Percentiles rank a stretch among this genome's conserved stretches.
These are phyloP conservation scores for Monosporascus sp. DNA, from an alignment of 2,329 filamentous ascomycete species.

Conservation along the genomic window DNA sequence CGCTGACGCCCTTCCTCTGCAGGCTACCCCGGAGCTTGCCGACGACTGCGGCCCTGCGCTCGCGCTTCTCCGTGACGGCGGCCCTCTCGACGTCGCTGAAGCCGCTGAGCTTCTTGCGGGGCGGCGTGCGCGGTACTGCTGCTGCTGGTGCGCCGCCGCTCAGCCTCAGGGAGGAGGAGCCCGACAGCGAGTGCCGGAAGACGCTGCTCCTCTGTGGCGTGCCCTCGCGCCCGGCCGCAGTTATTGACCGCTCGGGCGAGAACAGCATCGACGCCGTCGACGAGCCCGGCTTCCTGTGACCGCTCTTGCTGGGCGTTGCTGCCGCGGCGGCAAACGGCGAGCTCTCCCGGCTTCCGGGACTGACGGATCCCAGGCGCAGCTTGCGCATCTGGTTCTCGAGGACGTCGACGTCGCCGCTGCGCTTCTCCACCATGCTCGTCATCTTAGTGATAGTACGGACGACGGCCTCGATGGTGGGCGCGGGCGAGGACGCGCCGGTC, in stretches of 20 bases:
- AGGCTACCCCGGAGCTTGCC: conserved; percentile 45
- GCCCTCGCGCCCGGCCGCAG: conserved; percentile 23
- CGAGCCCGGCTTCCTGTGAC: conserved; percentile 12
- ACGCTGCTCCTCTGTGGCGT: conserved; percentile 30
- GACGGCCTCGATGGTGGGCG: conserved; percentile 85
- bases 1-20: conserved; percentile 43
- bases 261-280: conserved; percentile 22
- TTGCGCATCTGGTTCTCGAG: conserved; percentile 82
- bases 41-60: conserved; percentile 48
- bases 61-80: conserved; percentile 47
- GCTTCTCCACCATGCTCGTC: conserved; percentile 87
- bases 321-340: conserved; percentile 32
- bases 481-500: conserved; percentile 25
- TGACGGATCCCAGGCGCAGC: conserved; percentile 48
- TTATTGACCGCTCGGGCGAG: conserved; percentile 32
- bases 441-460: conserved; percentile 88
- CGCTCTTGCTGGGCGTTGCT: conserved; percentile 5
- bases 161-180: conserved; percentile 32
- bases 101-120: conserved; percentile 57
- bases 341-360: conserved; percentile 37
- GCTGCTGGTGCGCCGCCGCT: conserved; percentile 13
- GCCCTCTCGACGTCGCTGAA: conserved; percentile 56
- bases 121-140: conserved; percentile 35
- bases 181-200: conserved; percentile 37
- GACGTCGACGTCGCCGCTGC: conserved; percentile 84